Evolutionary conservation across 495 filamentous ascomycete species (phyloP).

Genomic region (Daldinia concentrica): DNA sequence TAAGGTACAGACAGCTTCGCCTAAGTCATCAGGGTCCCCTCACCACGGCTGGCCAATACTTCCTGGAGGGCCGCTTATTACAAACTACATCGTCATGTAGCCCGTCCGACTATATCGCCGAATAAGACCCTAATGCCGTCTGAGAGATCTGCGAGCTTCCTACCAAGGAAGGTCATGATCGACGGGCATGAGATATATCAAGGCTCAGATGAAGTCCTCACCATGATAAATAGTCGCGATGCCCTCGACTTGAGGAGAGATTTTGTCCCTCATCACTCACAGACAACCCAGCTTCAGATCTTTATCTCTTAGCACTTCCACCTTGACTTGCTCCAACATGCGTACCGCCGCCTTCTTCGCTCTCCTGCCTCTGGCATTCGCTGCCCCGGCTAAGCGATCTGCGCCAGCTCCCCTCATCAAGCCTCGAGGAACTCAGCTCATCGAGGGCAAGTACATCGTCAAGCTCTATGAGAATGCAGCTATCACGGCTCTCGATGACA

Average conservation of each 20-base stretch:
- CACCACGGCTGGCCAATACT: slow-evolving; percentile 26
- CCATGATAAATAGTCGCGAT: slow-evolving; percentile 46
- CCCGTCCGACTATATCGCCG: slow-evolving; percentile 41
- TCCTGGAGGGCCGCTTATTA: slow-evolving; percentile 29
- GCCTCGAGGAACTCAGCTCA: slow-evolving; percentile 48
- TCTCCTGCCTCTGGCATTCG: slow-evolving; percentile 46
- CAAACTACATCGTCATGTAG: slow-evolving; percentile 43
- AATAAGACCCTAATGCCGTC: slow-evolving; percentile 39
- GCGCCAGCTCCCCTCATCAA: slow-evolving; percentile 50
- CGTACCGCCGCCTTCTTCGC: slow-evolving; percentile 40
- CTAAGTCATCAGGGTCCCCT: slow-evolving; percentile 30
- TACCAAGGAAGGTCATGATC: slow-evolving; percentile 40
- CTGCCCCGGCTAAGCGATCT: slow-evolving; percentile 46
- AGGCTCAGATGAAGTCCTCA: slow-evolving; percentile 20
- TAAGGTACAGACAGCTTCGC: slow-evolving; percentile 29
- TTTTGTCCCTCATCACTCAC: slow-evolving; percentile 30
- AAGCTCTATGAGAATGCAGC: slow-evolving; percentile 59
- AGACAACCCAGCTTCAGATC: slow-evolving; percentile 18
- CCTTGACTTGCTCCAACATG: slow-evolving; percentile 43
- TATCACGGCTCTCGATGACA: slow-evolving; percentile 44
- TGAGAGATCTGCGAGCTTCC: slow-evolving; percentile 39
- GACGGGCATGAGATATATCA: slow-evolving; percentile 26
- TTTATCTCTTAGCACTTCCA: slow-evolving; percentile 1
- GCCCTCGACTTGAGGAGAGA: slow-evolving; percentile 27
- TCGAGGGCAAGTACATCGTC: slow-evolving; percentile 66